Base-by-base conservation (phyloP, 768 basidiomycete genomes). In the Pholiota molesta region DNA sequence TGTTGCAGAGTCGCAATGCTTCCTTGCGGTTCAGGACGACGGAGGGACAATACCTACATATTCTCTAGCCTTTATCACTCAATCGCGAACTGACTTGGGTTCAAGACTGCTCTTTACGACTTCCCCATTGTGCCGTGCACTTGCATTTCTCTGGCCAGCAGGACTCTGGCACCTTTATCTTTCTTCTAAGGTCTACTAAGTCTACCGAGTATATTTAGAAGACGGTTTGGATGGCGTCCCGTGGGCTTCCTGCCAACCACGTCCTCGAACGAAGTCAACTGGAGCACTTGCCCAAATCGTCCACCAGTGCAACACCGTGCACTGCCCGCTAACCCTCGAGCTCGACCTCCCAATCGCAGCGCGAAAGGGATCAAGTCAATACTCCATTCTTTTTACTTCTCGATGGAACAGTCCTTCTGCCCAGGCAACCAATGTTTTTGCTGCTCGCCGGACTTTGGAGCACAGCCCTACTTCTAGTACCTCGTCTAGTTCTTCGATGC, bases 401-500 rank as follows among this genome's bases (percentile, higher is more conserved):
- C 56, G 44, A 29, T 31, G 42, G 40, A 35, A 44, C 28, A 21
- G 29, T n/a, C n/a, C 21, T 31, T 39, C 45, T 21, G 17, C 26
- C 31, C 45, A 49, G 40, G 21, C 19, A 16, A 4, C 39, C 40
- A 23, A 44, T 19, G 6, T 42, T 26, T 19, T 7, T 31, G 19
- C n/a, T 47, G 19, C 39, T 19, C 59, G 59, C n/a, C 40, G 42
- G 14, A 65, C 69, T 40, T 63, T 68, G n/a, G 69, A 69, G 45
- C 65, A 71, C 23, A 60, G 66, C 42, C 71, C 75, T 14, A 68
- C 71, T 10, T 61, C 68, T n/a, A 57, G 52, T 14, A 52, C 62
- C 33, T 73, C 79, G 8, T 74, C 73, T 0, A 69, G 74, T 6
- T 65, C 71, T 14, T 74, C 79, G 7, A 69, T 79, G n/a, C 73